Base-by-base conservation (phyloP, 371 early-diverging fungal species). In the Zychaea mexicana region DNA sequence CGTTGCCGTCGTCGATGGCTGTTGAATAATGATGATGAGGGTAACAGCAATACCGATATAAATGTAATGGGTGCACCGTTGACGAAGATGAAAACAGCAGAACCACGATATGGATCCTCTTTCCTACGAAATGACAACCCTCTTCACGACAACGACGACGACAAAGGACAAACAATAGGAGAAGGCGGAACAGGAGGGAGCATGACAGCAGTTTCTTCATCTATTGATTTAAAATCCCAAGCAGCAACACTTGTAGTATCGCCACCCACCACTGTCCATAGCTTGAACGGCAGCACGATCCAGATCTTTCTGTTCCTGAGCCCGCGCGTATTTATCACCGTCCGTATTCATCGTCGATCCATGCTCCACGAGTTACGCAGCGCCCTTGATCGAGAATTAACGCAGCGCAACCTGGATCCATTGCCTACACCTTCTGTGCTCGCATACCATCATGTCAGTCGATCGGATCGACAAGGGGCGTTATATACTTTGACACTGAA, bases 401-500 rank as follows among this genome's bases (percentile, higher is more conserved):
- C 19, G 15, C 47, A 47, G 22, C 49, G 28, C 36, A 17, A 26
- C 19, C 47, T 64, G 22, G 58, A 52, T 26, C 39, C 52, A 15
- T 57, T 64, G 7, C 64, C 64, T 13, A n/a, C 31, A 17, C 33
- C 64, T 13, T 64, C 64, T 3, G 58, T 57, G 12, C 64, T 64
- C 12, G 64, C 64, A 3, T 64, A 64, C 22, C 49, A 64, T 45
- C 64, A 64, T 49, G 36, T 64, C 15, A 39, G 42, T 28, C 19
- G 17, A 17, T 39, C 47, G 6, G 57, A 52, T 33, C 57, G 64
- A 22, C 57, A 64, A 57, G 64, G 64, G 3, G 64, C 64, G 3
- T 27, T 64, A 1, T 32, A 64, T 19, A 64, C 64, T 2, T 39
- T 64, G 12, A 64, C 64, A 3, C 22, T 64, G 32, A 64, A 64